These are phyloP conservation scores for Mycena alexandri DNA, from an alignment of 768 basidiomycete genomes.

Conservation along the genomic window DNA sequence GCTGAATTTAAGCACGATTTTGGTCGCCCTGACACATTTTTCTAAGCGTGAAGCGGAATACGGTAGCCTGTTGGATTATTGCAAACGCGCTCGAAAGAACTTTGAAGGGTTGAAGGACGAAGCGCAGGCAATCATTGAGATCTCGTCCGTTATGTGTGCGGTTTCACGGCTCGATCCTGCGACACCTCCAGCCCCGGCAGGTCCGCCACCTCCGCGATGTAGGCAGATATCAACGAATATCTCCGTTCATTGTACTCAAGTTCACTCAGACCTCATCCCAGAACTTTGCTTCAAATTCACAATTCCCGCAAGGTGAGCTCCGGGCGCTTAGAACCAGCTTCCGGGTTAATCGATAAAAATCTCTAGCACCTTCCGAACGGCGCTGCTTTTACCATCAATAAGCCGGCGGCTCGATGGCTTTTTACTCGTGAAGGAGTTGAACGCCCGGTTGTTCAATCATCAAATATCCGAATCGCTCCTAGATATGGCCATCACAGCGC, in stretches of 20 bases:
- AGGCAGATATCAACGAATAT: slow-evolving; percentile 40
- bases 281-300: slow-evolving; percentile 82
- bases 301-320: slow-evolving; percentile 75
- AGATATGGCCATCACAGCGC: slow-evolving; percentile 75
- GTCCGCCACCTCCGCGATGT: slow-evolving; percentile 70
- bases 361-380: slow-evolving; percentile 74
- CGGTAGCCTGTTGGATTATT: slow-evolving; percentile 74
- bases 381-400: slow-evolving; percentile 80
- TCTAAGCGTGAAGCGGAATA: slow-evolving; percentile 72
- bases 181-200: slow-evolving; percentile 52
- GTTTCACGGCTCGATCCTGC: slow-evolving; percentile 73
- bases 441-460: slow-evolving; percentile 73
- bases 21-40: slow-evolving; percentile 16
- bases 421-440: slow-evolving; percentile 83
- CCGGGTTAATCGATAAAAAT: slow-evolving; percentile 13
- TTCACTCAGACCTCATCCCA: slow-evolving; percentile 79
- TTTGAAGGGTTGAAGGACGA: slow-evolving; percentile 73
- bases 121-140: slow-evolving; percentile 80
- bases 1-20: slow-evolving; percentile 43
- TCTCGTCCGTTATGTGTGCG: slow-evolving; percentile 62
- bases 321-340: slow-evolving; percentile 1
- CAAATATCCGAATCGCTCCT: slow-evolving; percentile 72
- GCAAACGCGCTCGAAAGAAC: slow-evolving; percentile 69
- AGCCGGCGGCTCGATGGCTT: slow-evolving; percentile 78
- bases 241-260: slow-evolving; percentile 12